These are phyloP conservation scores for Candida patagonica DNA, from an alignment of 805 yeast genomes.

Conservation along the genomic window DNA sequence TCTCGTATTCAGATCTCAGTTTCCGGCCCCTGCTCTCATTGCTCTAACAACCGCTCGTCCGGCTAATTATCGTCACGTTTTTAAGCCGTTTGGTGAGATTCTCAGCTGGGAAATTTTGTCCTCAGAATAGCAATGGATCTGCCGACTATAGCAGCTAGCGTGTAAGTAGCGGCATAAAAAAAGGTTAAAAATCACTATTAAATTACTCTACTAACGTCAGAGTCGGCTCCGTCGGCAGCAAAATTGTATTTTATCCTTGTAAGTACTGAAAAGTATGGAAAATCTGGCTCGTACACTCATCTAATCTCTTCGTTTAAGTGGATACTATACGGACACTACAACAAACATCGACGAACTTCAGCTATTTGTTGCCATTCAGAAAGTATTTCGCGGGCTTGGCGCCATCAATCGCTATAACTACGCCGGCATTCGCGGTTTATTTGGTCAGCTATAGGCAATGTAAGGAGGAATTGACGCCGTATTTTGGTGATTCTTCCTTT, in stretches of 20 bases:
- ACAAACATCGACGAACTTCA: constrained; percentile 32
- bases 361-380: constrained; percentile 29
- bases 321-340: constrained; percentile 35
- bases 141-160: constrained; percentile 31
- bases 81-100: no score
- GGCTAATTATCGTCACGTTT: no score
- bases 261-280: constrained; percentile 6
- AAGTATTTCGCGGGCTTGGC: constrained; percentile 34
- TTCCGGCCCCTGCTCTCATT: no score
- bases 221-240: constrained; percentile 29
- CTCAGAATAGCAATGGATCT: constrained; percentile 31
- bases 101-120: no score
- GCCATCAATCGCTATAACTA: constrained; percentile 30
- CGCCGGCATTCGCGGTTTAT: constrained; percentile 35
- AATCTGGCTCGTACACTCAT: neutral
- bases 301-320: constrained; percentile 17
- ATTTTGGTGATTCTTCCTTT: constrained; percentile 27
- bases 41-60: no score
- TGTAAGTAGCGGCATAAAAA: constrained; percentile 17
- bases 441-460: constrained; percentile 33
- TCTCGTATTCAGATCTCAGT: no score
- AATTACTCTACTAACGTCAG: constrained; percentile 13
- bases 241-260: constrained; percentile 33
- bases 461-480: constrained; percentile 29
- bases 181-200: neutral